Conservation (phyloP, 2,329 filamentous ascomycete species). For the Zopfia rhizophila region DNA sequence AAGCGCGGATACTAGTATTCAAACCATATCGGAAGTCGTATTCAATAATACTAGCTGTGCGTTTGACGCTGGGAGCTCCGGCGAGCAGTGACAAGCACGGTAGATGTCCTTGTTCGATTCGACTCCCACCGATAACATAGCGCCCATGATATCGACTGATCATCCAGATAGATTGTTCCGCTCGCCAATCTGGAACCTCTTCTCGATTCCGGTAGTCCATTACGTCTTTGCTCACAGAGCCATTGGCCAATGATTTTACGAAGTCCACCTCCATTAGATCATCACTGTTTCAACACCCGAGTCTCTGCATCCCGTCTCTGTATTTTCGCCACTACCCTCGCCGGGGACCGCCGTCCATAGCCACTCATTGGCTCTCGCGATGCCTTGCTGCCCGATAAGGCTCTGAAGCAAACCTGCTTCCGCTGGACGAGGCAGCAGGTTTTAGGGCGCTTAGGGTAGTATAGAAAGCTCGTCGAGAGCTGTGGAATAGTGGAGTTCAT, state of each 20-base stretch:
- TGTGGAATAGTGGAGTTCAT: conserved; percentile 9
- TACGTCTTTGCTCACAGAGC: not conserved
- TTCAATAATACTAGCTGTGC: no score
- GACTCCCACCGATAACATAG: not conserved
- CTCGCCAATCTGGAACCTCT: conserved; percentile 8
- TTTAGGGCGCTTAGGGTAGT: conserved; percentile 15
- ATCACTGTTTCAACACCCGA: conserved; percentile 13
- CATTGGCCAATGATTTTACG: conserved; percentile 7
- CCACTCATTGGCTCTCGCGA: not conserved
- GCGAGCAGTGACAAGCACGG: no score
- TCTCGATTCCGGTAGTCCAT: not conserved
- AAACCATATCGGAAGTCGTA: not conserved
- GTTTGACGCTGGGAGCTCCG: no score
- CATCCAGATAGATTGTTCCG: conserved; percentile 9
- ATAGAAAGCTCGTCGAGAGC: conserved; percentile 13
- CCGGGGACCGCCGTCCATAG: conserved; percentile 1
- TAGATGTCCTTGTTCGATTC: no score
- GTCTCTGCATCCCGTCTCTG: not conserved
- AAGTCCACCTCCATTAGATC: conserved; percentile 1
- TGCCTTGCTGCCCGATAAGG: conserved; percentile 5
- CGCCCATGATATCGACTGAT: conserved; percentile 2
- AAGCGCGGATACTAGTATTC: no score
- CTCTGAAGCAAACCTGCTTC: conserved; percentile 2
- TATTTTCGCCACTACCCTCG: conserved; percentile 11
- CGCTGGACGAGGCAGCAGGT: not conserved